Evolutionary conservation across 164 flowering plant species (phyloP).

Genomic region (Liriodendron chinense): DNA sequence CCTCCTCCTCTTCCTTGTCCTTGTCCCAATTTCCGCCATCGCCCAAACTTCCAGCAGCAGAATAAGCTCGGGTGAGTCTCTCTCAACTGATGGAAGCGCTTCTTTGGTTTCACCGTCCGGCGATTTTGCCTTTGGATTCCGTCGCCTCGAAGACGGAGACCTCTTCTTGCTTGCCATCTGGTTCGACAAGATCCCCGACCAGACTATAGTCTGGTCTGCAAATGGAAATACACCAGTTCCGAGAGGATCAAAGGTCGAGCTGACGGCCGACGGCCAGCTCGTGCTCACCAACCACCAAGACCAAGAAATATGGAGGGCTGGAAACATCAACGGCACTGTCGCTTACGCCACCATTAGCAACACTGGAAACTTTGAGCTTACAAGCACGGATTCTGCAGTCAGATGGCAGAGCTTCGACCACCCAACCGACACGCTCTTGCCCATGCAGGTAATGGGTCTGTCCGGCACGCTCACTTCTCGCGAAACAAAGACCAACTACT

Average conservation of each 20-base stretch:
- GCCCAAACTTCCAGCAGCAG: conserved; percentile 4
- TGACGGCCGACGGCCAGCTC: conserved; percentile 20
- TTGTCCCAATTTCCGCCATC: neutral
- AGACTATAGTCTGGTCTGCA: conserved; percentile 28
- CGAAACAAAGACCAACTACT: conserved; percentile 17
- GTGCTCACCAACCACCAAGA: conserved; percentile 23
- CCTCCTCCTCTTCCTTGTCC: neutral
- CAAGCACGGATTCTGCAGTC: neutral
- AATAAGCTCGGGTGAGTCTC: conserved; percentile 21
- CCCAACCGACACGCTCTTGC: conserved; percentile 43
- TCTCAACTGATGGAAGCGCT: conserved; percentile 16
- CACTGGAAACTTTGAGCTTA: conserved; percentile 41
- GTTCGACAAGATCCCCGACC: conserved; percentile 34
- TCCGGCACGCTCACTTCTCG: conserved; percentile 16
- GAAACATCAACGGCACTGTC: neutral
- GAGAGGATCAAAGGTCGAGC: conserved; percentile 26
- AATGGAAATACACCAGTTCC: conserved; percentile 9
- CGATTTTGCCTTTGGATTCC: conserved; percentile 39
- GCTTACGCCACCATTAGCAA: conserved; percentile 39
- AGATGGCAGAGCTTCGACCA: conserved; percentile 36
- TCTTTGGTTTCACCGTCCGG: conserved; percentile 35
- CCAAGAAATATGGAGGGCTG: conserved; percentile 12
- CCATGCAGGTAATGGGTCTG: conserved; percentile 18
- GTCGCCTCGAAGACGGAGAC: neutral
- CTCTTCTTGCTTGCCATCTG: conserved; percentile 29